A percentile compares a stretch with the other conserved stretches of the same genome.
These are phyloP conservation scores for Coniochaeta prunicola DNA, from an alignment of 2,329 filamentous ascomycete species.

Conservation along the genomic window DNA sequence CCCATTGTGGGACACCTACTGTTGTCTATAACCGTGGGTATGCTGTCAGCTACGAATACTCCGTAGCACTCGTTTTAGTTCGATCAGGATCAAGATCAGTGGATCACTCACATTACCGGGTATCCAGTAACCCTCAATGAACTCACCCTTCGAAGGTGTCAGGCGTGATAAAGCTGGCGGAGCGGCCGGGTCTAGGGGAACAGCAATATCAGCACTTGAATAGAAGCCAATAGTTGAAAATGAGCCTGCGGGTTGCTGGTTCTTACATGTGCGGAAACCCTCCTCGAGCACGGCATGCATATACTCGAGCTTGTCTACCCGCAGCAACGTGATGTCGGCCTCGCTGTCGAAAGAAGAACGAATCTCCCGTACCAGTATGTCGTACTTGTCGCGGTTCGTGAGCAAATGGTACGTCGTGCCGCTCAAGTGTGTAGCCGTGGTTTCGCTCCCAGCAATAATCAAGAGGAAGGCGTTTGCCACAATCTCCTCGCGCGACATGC, in stretches of 20 bases:
- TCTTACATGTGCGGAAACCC: neutral
- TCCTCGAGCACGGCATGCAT: neutral
- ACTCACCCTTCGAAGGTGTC: neutral
- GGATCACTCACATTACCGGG: neutral
- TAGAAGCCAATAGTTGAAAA: too few relatives aligned
- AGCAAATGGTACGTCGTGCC: conserved; percentile 9
- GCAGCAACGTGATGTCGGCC: conserved; percentile 11
- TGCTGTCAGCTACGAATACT: neutral
- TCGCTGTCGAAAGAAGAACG: conserved; percentile 6
- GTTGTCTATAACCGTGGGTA: neutral
- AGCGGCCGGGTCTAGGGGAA: neutral
- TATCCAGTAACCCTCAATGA: neutral
- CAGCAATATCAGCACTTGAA: too few relatives aligned
- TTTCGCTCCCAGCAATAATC: conserved; percentile 8
- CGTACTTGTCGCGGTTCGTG: conserved; percentile 9
- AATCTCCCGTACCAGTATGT: conserved; percentile 9
- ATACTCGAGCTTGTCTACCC: neutral
- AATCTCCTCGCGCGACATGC: conserved; percentile 21
- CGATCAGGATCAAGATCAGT: neutral
- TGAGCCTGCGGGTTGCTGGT: too few relatives aligned
- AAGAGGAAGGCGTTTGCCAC: conserved; percentile 16
- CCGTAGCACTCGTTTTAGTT: neutral
- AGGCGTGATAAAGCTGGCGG: neutral
- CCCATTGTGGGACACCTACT: neutral
- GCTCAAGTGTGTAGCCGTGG: conserved; percentile 8